Percentiles rank a stretch among this genome's conserved stretches.
phyloP scores from a whole-genome alignment of 192 early-diverging fungal species.

The Geranomyces variabilis region DNA sequence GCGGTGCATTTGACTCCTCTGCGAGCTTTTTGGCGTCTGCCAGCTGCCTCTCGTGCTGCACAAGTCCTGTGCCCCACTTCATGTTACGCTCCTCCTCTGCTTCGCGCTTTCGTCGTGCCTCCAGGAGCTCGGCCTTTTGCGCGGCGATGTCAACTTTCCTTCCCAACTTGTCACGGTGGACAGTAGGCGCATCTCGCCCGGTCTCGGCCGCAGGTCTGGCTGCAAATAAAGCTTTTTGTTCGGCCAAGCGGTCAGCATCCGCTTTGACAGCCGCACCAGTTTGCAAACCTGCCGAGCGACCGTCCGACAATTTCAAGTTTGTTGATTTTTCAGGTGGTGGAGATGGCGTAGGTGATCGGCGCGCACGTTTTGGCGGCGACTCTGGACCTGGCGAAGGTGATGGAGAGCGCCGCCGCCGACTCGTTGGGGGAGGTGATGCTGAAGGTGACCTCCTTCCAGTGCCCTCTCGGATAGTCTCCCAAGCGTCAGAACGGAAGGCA shows the following conservation, averaged over 20 bases:
- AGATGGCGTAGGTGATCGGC: background rate
- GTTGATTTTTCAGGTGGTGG: background rate
- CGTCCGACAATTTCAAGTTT: conserved; percentile 31
- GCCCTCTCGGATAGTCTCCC: conserved; percentile 46
- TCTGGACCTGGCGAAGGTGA: conserved; percentile 24
- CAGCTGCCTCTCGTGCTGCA: conserved; percentile 52
- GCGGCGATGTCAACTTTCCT: conserved; percentile 56
- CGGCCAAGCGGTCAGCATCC: conserved; percentile 21
- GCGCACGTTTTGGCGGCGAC: background rate
- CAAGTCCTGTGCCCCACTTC: conserved; percentile 68
- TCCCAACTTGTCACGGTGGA: conserved; percentile 70
- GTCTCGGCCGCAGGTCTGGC: conserved; percentile 30
- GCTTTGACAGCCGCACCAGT: conserved; percentile 27
- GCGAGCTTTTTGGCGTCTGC: conserved; percentile 31
- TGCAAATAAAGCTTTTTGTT: conserved; percentile 18
- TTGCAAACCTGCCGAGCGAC: conserved; percentile 38
- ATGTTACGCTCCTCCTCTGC: conserved; percentile 45
- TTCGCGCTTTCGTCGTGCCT: conserved; percentile 39
- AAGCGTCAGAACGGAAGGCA: conserved; percentile 35
- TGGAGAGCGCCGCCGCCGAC: conserved; percentile 21
- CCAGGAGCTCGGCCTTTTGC: conserved; percentile 38
- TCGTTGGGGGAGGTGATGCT: conserved; percentile 24
- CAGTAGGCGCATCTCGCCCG: conserved; percentile 49
- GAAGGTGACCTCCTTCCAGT: conserved; percentile 26
- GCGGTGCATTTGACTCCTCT: conserved; percentile 39